Conservation (phyloP, 768 basidiomycete species). For the Pluteus cervinus region DNA sequence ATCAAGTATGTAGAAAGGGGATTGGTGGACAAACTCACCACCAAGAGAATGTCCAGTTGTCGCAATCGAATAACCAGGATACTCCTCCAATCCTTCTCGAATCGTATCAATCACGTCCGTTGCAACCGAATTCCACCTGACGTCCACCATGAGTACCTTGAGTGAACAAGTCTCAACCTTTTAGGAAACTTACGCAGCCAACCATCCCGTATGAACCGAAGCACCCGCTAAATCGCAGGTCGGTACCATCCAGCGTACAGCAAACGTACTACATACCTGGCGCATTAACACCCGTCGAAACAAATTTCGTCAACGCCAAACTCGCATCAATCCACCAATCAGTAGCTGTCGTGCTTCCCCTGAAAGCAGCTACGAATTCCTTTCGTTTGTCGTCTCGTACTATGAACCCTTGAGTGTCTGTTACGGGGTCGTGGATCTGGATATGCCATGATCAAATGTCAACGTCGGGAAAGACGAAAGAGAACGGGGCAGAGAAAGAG, state of each 20-base stretch:
- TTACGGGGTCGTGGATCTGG: conserved; percentile 30
- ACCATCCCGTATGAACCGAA: background rate
- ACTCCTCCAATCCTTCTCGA: conserved; percentile 18
- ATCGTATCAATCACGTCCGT: conserved; percentile 20
- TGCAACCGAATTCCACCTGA: conserved; percentile 26
- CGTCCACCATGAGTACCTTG: background rate
- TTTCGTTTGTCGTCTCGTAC: conserved; percentile 34
- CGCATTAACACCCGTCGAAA: conserved; percentile 16
- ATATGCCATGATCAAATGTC: background rate
- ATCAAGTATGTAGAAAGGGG: too few species aligned
- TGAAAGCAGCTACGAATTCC: conserved; percentile 36
- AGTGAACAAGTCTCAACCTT: too few species aligned
- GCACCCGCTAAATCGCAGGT: background rate
- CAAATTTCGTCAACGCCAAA: conserved; percentile 14
- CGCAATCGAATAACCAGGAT: conserved; percentile 27
- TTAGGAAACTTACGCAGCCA: conserved; percentile 15
- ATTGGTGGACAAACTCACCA: too few species aligned
- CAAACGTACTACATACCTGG: conserved; percentile 16
- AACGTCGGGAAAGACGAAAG: background rate
- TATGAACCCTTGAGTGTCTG: conserved; percentile 37
- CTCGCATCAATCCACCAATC: conserved; percentile 16
- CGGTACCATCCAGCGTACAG: background rate
- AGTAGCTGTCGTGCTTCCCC: conserved; percentile 22
- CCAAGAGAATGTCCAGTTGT: conserved; percentile 36
- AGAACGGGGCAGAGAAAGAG: too few species aligned